These are phyloP conservation scores for Rhizophlyctis rosea DNA, from an alignment of 192 early-diverging fungal species.

Conservation along the genomic window DNA sequence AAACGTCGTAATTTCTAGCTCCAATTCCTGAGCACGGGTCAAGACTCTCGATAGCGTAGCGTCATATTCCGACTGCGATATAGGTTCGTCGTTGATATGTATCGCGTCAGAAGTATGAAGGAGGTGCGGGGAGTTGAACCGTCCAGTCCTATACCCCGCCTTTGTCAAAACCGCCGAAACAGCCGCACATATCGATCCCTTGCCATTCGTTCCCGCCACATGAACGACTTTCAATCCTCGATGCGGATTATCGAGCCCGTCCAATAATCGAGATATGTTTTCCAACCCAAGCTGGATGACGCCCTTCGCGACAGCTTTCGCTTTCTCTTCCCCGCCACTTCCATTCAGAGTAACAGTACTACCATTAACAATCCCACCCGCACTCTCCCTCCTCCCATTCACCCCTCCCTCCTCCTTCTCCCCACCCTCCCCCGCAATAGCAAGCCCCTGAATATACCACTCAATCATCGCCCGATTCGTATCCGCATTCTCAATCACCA, in stretches of 20 bases:
- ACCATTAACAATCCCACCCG: no score
- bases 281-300: slow-evolving; percentile 39
- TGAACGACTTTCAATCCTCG: slow-evolving; percentile 58
- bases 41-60: not conserved
- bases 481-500: slow-evolving; percentile 41
- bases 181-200: slow-evolving; percentile 76
- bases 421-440: not conserved
- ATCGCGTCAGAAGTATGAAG: slow-evolving; percentile 62
- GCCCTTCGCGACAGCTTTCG: no score
- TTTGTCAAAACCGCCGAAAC: slow-evolving; percentile 16
- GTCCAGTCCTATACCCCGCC: slow-evolving; percentile 45
- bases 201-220: slow-evolving; percentile 88
- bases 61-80: slow-evolving; percentile 38
- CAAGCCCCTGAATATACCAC: slow-evolving; percentile 34
- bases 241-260: slow-evolving; percentile 48
- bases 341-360: no score
- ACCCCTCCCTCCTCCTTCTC: no score
- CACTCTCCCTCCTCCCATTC: no score
- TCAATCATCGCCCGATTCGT: slow-evolving; percentile 44
- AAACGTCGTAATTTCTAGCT: slow-evolving; percentile 60
- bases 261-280: slow-evolving; percentile 48
- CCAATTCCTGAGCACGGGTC: slow-evolving; percentile 13
- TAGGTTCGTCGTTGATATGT: slow-evolving; percentile 51
- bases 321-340: no score
- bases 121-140: slow-evolving; percentile 81